Percentiles rank a stretch among this genome's conserved stretches.
Conservation (phyloP, 139 green algal genomes). For the Monoraphidium neglectum region DNA sequence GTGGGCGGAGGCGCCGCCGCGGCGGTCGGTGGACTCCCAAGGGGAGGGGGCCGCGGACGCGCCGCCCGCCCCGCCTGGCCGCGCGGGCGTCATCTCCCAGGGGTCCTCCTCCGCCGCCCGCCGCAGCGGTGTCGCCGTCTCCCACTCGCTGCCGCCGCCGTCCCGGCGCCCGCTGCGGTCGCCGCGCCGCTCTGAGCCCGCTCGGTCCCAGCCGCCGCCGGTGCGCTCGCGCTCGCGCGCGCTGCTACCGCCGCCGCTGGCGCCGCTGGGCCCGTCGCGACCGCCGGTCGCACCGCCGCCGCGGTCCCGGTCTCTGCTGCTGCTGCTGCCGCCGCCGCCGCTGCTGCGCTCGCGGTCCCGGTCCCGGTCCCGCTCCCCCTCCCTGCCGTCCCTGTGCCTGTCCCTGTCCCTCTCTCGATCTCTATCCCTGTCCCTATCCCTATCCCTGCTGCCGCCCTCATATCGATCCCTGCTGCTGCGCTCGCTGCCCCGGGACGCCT, state of each 20-base stretch:
- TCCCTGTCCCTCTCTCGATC: constrained; percentile 1
- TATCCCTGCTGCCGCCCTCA: constrained; percentile 3
- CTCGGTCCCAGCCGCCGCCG: constrained; percentile 43
- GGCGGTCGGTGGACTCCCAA: constrained; percentile 7
- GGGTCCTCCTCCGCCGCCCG: constrained; percentile 38
- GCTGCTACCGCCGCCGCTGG: not conserved
- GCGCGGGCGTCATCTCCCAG: constrained; percentile 63
- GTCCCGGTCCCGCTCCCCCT: not conserved
- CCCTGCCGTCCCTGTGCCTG: not conserved
- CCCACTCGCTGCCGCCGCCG: constrained; percentile 30
- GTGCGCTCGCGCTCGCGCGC: not conserved
- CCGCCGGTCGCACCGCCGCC: not conserved
- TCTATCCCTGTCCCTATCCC: constrained; percentile 12
- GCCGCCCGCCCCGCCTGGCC: constrained; percentile 5
- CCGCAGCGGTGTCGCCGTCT: constrained; percentile 31
- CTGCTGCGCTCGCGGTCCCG: not conserved
- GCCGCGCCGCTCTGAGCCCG: not conserved
- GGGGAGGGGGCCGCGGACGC: constrained; percentile 11
- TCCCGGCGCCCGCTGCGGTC: constrained; percentile 4
- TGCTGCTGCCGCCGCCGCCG: constrained; percentile 20
- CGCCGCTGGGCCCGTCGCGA: not conserved
- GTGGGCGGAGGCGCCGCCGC: not conserved
- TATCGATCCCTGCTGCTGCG: constrained; percentile 5
- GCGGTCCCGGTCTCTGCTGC: constrained; percentile 7
- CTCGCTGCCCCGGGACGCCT: not conserved